Evolutionary conservation across 2,329 filamentous ascomycete genomes (phyloP), one percentile per base, ranked within the genome.

Genomic region (Trichoderma semiorbis): DNA sequence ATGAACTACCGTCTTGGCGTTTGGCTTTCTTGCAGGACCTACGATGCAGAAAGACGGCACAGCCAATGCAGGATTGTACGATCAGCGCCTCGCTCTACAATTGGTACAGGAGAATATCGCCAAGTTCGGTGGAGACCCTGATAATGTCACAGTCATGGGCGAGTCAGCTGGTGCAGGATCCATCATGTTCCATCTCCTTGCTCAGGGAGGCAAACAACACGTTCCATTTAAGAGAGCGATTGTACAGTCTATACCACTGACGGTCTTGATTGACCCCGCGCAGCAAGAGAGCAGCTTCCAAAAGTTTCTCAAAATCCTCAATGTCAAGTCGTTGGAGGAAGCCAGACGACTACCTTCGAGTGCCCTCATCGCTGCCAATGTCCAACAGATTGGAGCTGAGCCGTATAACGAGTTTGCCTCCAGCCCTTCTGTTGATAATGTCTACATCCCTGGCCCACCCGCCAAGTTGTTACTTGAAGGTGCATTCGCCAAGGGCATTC

Each of bases 21-120:
- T 86, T 74, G 89, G 89, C 0, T 91, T 90, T 73, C 81, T 91
- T 7, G 84, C 87, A 0, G 85, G 87, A 61, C 83, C 87, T 43
- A 81, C 84, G 36, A 81, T 90, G 12, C 83, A 84, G 57, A 77
- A 79, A 16, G 79, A 87, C 74, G 88, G 88, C 2, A 83, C 85
- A 66, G 80, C 90, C 12, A 91, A 91, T 75, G 86, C 80, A 3
- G 89, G 89, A 0, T 77, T 91, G 8, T 81, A 90, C 5, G 89
- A 91, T 76, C 88, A 91, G 78, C 83, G 87, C 32, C 84, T 86
- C 39, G 81, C 85, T 4, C 78, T 91, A 69, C 77, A 85, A 64
- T 91, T 89, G 89, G 86, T 90, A 1, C 83, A 87, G 74, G 74
- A 81, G 21, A 79, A 85, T 72, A 84, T 85, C 36, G 71, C 75